phyloP scores from a whole-genome alignment of 2,329 filamentous ascomycete genomes.

The Fusarium sp. region DNA sequence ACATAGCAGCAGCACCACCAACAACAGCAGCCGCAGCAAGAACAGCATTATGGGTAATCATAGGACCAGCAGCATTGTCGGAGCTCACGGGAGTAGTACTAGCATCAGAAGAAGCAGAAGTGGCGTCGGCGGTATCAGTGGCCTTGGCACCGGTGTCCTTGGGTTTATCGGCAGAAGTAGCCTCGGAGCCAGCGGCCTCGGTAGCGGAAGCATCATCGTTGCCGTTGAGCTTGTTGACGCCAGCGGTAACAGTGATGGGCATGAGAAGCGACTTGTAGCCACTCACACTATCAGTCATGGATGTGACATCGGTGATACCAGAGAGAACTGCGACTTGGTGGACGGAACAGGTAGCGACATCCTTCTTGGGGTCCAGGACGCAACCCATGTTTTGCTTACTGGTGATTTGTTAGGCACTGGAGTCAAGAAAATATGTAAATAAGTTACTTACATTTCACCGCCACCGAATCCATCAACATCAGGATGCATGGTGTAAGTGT shows the following conservation, averaged over 20 bases:
- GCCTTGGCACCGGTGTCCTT: conserved; percentile 22
- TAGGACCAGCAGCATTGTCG: conserved; percentile 45
- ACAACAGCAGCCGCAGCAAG: conserved; percentile 49
- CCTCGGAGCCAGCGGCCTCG: conserved; percentile 4
- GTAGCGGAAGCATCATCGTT: conserved; percentile 24
- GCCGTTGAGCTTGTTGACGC: conserved; percentile 47
- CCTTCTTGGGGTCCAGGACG: conserved; percentile 38
- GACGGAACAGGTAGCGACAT: conserved; percentile 38
- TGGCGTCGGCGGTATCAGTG: conserved; percentile 6
- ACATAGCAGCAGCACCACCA: conserved; percentile 46
- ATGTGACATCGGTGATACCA: background rate
- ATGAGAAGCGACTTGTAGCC: conserved; percentile 33
- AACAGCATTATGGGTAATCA: conserved; percentile 48
- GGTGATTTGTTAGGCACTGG: background rate
- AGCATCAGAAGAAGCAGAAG: conserved; percentile 16
- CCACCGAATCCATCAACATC: conserved; percentile 11
- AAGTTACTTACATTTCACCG: conserved; percentile 29
- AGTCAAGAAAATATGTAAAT: background rate
- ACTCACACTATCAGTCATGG: background rate
- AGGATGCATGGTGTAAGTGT: background rate
- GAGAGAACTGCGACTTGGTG: background rate
- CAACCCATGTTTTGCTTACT: conserved; percentile 38
- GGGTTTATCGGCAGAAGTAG: conserved; percentile 30
- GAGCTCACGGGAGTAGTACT: conserved; percentile 27
- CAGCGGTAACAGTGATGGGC: conserved; percentile 51